These are phyloP conservation scores for Trichoderma lentiforme DNA, from an alignment of 2,329 filamentous ascomycete species.

Conservation along the genomic window DNA sequence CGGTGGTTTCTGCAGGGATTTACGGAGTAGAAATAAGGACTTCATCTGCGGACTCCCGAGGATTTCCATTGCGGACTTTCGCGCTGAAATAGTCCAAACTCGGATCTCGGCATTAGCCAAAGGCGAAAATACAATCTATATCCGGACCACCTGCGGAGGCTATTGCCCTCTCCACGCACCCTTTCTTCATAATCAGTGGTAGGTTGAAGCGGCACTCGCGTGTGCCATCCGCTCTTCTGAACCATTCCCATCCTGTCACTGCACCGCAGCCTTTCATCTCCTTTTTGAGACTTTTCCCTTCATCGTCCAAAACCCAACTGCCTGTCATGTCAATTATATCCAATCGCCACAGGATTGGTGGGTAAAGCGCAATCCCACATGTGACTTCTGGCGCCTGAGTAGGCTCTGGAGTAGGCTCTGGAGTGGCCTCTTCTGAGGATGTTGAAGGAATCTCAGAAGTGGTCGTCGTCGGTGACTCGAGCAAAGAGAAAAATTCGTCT, in stretches of 20 bases:
- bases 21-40: neutral
- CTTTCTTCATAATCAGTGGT: neutral
- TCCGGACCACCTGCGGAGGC: conserved; percentile 4
- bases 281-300: neutral
- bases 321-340: neutral
- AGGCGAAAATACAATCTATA: neutral
- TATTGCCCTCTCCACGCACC: conserved; percentile 11
- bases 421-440: neutral
- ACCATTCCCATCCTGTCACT: conserved; percentile 6
- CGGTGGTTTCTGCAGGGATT: neutral
- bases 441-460: neutral
- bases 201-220: neutral
- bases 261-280: conserved; percentile 3
- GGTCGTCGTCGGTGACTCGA: neutral
- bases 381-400: neutral
- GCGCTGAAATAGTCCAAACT: neutral
- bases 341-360: neutral
- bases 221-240: neutral
- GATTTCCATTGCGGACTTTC: neutral
- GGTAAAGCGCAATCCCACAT: neutral
- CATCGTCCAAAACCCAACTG: neutral
- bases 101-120: neutral
- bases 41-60: neutral
- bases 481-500: neutral
- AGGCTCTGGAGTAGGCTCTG: neutral